Conservation (phyloP, 768 basidiomycete species). For the Cystofilobasidium capitatum region DNA sequence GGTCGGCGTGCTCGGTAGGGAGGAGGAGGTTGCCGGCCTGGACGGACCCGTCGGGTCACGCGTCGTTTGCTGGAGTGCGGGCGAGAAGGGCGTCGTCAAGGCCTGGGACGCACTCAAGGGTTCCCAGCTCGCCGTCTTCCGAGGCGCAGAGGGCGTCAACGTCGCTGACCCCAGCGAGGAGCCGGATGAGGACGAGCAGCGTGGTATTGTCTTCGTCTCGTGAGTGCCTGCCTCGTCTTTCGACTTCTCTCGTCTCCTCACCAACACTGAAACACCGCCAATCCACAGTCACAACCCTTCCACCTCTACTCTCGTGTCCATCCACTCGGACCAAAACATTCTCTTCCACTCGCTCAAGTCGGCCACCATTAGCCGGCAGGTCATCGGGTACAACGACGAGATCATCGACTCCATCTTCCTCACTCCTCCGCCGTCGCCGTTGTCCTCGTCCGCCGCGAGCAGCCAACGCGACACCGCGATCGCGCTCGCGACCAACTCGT, state of each 20-base stretch:
- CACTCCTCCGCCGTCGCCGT: slow-evolving; percentile 40
- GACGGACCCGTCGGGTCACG: slow-evolving; percentile 37
- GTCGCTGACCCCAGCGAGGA: slow-evolving; percentile 43
- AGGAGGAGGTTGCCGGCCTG: slow-evolving; percentile 47
- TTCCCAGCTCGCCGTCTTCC: slow-evolving; percentile 50
- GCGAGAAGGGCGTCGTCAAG: slow-evolving; percentile 74
- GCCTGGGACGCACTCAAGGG: slow-evolving; percentile 73
- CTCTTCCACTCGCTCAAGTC: slow-evolving; percentile 73
- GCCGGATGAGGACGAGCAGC: slow-evolving; percentile 62
- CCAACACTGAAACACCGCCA: no score
- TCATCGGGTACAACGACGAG: slow-evolving; percentile 97
- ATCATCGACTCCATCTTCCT: slow-evolving; percentile 84
- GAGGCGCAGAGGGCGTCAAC: slow-evolving; percentile 44
- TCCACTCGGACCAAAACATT: slow-evolving; percentile 96
- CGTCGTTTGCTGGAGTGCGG: slow-evolving; percentile 74
- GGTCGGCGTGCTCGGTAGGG: slow-evolving; percentile 56
- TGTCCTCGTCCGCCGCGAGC: slow-evolving; percentile 27
- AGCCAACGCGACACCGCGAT: slow-evolving; percentile 54
- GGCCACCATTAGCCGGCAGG: slow-evolving; percentile 57
- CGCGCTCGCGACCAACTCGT: slow-evolving; percentile 95
- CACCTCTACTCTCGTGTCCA: slow-evolving; percentile 58
- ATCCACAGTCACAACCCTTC: slow-evolving; percentile 56
- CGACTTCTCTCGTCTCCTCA: not conserved
- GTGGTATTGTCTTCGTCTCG: slow-evolving; percentile 74
- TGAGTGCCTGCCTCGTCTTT: slow-evolving; percentile 44